A percentile compares a stretch with the other conserved stretches of the same genome.
phyloP scores from a whole-genome alignment of 176 grass and related monocot species.

The Avena insularis region DNA sequence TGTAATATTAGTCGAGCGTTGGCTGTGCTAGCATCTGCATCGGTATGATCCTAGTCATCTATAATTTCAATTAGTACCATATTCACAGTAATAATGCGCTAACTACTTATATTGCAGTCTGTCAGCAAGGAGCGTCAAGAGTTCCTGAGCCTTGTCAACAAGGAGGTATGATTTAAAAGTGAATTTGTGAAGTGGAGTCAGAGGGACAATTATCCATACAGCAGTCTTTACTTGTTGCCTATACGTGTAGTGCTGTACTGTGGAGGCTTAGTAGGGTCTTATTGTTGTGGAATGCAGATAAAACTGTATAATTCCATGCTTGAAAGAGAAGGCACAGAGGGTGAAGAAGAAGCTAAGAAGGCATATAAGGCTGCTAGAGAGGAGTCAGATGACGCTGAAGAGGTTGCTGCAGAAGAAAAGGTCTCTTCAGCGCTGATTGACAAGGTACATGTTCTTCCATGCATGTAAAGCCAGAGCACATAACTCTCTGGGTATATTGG shows the following conservation, averaged over 20 bases:
- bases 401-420: slow-evolving; percentile 66
- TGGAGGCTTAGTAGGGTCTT: slow-evolving; percentile 29
- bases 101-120: slow-evolving; percentile 75
- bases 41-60: slow-evolving; percentile 65
- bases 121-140: slow-evolving; percentile 98
- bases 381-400: slow-evolving; percentile 63
- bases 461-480: slow-evolving; percentile 27
- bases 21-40: slow-evolving; percentile 88
- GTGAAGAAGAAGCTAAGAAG: slow-evolving; percentile 89
- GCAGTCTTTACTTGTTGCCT: slow-evolving; percentile 32
- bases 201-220: slow-evolving; percentile 27
- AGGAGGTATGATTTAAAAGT: slow-evolving; percentile 67
- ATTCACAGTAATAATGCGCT: slow-evolving; percentile 14
- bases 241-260: slow-evolving; percentile 29
- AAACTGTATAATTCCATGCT: slow-evolving; percentile 91
- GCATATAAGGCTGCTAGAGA: slow-evolving; percentile 89
- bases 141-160: slow-evolving; percentile 92
- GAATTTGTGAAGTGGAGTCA: slow-evolving; percentile 37
- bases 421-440: slow-evolving; percentile 91
- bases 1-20: slow-evolving; percentile 85
- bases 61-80: slow-evolving; percentile 29
- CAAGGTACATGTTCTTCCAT: slow-evolving; percentile 57
- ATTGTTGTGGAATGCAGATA: slow-evolving; percentile 67
- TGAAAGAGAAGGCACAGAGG: slow-evolving; percentile 86
- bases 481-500: slow-evolving; percentile 17